Conservation (phyloP, 202 grass and related monocot genomes). For the Schoenoplectus tabernaemontani region DNA sequence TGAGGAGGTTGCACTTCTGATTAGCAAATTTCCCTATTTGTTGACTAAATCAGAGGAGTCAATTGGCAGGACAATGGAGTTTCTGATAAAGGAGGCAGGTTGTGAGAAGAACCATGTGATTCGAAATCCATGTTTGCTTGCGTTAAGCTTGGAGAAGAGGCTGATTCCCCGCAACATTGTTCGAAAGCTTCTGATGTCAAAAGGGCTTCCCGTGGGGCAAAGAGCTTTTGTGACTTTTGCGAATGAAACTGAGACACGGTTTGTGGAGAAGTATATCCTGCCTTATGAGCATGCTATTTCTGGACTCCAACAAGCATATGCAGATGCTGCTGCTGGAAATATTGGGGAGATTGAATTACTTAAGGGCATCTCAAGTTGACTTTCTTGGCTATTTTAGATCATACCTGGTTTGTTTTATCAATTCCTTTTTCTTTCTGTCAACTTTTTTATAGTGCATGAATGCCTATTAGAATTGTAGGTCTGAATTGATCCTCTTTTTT, state of each 20-base stretch:
- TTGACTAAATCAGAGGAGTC: conserved; percentile 21
- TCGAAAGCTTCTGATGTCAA: conserved; percentile 38
- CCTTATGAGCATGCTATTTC: background rate
- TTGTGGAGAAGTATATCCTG: background rate
- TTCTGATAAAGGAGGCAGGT: conserved; percentile 49
- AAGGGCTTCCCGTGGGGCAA: background rate
- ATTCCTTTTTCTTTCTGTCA: background rate
- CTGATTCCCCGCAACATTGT: conserved; percentile 40
- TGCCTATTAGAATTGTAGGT: too few relatives aligned
- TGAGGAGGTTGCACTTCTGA: background rate
- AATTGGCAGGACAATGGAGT: conserved; percentile 32
- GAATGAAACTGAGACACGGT: background rate
- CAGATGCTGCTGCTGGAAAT: background rate
- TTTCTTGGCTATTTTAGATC: background rate
- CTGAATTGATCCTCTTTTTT: too few relatives aligned
- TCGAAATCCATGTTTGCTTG: conserved; percentile 29
- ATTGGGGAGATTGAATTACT: background rate
- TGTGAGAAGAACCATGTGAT: conserved; percentile 34
- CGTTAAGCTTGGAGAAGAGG: conserved; percentile 52
- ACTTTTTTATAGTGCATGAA: background rate
- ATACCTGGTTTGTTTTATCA: background rate
- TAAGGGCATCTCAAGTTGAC: background rate
- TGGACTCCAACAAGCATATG: background rate
- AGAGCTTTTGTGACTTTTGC: background rate
- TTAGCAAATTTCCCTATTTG: background rate